These are phyloP conservation scores for Colletotrichum eremochloae DNA, from an alignment of 2,329 filamentous ascomycete species.

Conservation along the genomic window DNA sequence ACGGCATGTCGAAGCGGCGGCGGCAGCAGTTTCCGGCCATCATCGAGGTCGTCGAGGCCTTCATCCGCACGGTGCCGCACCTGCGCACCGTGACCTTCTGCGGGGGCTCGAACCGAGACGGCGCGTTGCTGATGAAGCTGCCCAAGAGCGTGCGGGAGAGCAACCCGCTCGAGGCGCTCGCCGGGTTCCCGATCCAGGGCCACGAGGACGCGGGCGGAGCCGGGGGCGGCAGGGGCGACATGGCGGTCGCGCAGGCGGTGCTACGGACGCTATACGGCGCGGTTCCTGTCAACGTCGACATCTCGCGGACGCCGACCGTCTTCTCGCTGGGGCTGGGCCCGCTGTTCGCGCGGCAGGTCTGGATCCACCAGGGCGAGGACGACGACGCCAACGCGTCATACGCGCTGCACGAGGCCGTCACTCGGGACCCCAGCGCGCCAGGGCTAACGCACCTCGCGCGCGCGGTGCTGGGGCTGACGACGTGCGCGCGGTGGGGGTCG, in stretches of 20 bases:
- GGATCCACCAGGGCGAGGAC: slow-evolving; percentile 64
- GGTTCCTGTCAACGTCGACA: slow-evolving; percentile 55
- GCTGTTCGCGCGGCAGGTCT: slow-evolving; percentile 65
- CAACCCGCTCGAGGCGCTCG: slow-evolving; percentile 70
- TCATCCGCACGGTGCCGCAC: slow-evolving; percentile 76
- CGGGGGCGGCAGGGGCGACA: slow-evolving; percentile 46
- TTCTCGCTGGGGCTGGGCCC: slow-evolving; percentile 58
- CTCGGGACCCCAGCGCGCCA: slow-evolving; percentile 76
- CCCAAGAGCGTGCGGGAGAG: slow-evolving; percentile 69
- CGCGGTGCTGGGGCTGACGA: slow-evolving; percentile 77
- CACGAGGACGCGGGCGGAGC: slow-evolving; percentile 2
- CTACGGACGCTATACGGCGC: slow-evolving; percentile 56
- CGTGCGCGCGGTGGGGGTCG: slow-evolving; percentile 82
- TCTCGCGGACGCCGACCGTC: slow-evolving; percentile 55
- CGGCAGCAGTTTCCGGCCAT: slow-evolving; percentile 88
- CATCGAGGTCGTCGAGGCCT: slow-evolving; percentile 80
- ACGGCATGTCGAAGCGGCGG: slow-evolving; percentile 84
- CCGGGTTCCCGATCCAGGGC: slow-evolving; percentile 34
- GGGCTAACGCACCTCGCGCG: slow-evolving; percentile 81
- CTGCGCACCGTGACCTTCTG: slow-evolving; percentile 86
- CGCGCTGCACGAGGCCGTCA: slow-evolving; percentile 79
- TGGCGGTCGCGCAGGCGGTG: slow-evolving; percentile 53
- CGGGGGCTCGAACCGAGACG: slow-evolving; percentile 88
- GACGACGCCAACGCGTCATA: slow-evolving; percentile 71
- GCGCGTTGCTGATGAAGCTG: slow-evolving; percentile 81